phyloP scores from a whole-genome alignment of 1,284 basidiomycete species.

The Grifola frondosa region DNA sequence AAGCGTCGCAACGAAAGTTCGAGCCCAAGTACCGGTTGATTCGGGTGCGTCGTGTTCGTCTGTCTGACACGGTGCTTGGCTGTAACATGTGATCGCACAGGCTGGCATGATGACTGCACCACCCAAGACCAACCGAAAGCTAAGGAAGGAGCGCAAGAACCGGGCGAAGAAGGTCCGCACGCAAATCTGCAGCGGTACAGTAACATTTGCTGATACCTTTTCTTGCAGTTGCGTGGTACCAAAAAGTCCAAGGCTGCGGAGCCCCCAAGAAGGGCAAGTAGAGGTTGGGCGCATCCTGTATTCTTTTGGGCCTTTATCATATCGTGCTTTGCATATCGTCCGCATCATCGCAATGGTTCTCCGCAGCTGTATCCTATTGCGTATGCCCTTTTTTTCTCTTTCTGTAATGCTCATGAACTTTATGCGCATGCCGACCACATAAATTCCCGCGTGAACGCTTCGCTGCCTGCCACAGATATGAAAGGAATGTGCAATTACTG shows the following conservation, averaged over 20 bases:
- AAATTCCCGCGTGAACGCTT: neutral
- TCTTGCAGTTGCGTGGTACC: constrained; percentile 77
- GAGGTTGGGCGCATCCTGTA: constrained; percentile 32
- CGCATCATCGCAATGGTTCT: constrained; percentile 34
- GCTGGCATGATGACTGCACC: constrained; percentile 83
- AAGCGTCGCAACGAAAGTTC: constrained; percentile 93
- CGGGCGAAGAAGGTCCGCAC: constrained; percentile 88
- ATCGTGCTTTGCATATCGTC: constrained; percentile 37
- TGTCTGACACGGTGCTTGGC: neutral
- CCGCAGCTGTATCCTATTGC: constrained; percentile 41
- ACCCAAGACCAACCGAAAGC: constrained; percentile 92
- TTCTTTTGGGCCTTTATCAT: constrained; percentile 25
- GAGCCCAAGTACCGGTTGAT: constrained; percentile 97
- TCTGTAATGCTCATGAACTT: constrained; percentile 39
- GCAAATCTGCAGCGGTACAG: too few relatives aligned
- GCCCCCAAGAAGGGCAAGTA: constrained; percentile 87
- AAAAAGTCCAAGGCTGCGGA: constrained; percentile 93
- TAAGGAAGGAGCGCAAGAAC: constrained; percentile 99
- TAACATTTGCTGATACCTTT: neutral
- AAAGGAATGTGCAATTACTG: neutral
- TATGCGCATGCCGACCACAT: constrained; percentile 41
- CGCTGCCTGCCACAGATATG: neutral
- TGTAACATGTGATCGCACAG: constrained; percentile 41
- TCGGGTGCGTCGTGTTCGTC: constrained; percentile 63
- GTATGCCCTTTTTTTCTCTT: constrained; percentile 37